phyloP scores from a whole-genome alignment of 2,329 filamentous ascomycete genomes.

The Hymenoscyphus fructigenus region DNA sequence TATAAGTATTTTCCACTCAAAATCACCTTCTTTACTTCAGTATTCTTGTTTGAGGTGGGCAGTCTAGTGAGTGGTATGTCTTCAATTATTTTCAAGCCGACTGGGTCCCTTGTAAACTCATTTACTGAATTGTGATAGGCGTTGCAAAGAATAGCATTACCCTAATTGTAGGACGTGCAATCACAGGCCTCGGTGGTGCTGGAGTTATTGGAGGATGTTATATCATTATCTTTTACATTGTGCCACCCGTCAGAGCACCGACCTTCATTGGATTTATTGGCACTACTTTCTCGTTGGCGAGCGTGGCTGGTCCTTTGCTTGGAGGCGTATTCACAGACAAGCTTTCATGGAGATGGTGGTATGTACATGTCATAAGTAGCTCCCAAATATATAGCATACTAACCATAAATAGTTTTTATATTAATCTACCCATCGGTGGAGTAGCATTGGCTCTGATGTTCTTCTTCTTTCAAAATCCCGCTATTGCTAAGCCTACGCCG shows the following conservation, averaged over 20 bases:
- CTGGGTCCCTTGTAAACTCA: too few species aligned
- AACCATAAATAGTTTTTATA: constrained; percentile 33
- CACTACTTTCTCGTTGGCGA: constrained; percentile 20
- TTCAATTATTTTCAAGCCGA: not conserved
- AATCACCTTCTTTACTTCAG: constrained; percentile 18
- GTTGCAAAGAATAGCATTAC: constrained; percentile 11
- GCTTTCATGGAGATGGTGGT: constrained; percentile 22
- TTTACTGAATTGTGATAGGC: not conserved
- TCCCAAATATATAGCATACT: constrained; percentile 40
- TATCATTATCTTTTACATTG: constrained; percentile 41
- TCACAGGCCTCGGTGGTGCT: constrained; percentile 30
- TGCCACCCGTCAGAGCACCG: constrained; percentile 19
- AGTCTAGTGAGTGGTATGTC: not conserved
- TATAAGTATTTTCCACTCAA: constrained; percentile 26
- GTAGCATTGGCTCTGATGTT: constrained; percentile 38
- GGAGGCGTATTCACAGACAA: constrained; percentile 16
- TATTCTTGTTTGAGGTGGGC: constrained; percentile 28
- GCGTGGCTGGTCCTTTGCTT: constrained; percentile 25
- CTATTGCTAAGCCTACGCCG: constrained; percentile 47
- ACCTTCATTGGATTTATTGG: constrained; percentile 17
- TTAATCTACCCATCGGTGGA: constrained; percentile 43
- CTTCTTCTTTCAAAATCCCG: constrained; percentile 38
- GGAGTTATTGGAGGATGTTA: constrained; percentile 40
- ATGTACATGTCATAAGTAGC: constrained; percentile 32
- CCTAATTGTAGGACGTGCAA: constrained; percentile 22